Percentiles rank a stretch among this genome's conserved stretches.
Evolutionary conservation across 257 asterid species (phyloP).

Genomic region (Penstemon davidsonii): DNA sequence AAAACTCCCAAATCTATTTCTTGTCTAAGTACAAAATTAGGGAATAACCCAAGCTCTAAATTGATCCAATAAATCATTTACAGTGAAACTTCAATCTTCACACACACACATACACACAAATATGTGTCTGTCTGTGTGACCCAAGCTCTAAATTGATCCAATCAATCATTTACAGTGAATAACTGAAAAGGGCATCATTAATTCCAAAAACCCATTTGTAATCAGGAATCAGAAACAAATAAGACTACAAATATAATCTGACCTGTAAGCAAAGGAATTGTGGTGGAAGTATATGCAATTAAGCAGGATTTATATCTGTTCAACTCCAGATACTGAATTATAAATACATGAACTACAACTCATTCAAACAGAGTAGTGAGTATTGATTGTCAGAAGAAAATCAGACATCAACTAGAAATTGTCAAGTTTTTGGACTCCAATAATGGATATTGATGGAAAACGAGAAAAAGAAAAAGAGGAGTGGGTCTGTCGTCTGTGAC

Average conservation of each 20-base stretch:
- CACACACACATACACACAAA: too few species aligned
- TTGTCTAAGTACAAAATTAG: neutral
- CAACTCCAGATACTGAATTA: neutral
- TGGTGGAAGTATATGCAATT: neutral
- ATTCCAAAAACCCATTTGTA: constrained; percentile 13
- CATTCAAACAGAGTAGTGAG: neutral
- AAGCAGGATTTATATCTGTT: neutral
- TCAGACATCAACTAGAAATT: neutral
- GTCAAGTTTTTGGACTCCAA: too few species aligned
- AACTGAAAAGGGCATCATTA: constrained; percentile 6
- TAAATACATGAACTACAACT: neutral
- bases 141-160: constrained; percentile 14
- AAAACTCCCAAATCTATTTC: neutral
- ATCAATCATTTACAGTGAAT: constrained; percentile 20
- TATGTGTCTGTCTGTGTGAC: neutral
- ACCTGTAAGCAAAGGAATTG: constrained; percentile 23
- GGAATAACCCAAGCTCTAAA: neutral
- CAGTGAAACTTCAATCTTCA: neutral
- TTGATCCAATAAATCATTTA: constrained; percentile 22
- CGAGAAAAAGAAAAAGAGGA: constrained; percentile 16
- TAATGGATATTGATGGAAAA: constrained; percentile 20
- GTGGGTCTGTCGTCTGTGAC: too few species aligned
- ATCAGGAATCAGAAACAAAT: constrained; percentile 17
- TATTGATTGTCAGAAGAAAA: neutral
- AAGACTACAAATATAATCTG: neutral